Percentiles rank a stretch among this genome's conserved stretches.
phyloP scores from a whole-genome alignment of 495 filamentous ascomycete genomes.

The Penicillium desertorum region DNA sequence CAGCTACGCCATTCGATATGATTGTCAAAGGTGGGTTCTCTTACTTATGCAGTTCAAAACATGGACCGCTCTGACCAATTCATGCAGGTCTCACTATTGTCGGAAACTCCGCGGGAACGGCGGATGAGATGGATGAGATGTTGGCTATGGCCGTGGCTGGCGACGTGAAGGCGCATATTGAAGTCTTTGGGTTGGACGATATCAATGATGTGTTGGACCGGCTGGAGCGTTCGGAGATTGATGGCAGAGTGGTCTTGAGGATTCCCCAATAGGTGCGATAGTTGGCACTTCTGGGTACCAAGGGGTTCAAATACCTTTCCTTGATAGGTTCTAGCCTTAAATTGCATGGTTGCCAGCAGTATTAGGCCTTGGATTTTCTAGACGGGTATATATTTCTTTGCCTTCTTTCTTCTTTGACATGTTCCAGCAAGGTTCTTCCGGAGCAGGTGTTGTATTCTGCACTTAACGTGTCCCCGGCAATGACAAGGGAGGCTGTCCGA shows the following conservation, averaged over 20 bases:
- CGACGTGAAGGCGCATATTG: constrained; percentile 40
- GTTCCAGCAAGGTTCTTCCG: too few species aligned
- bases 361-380: too few species aligned
- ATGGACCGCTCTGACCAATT: not conserved
- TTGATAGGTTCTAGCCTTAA: too few species aligned
- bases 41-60: not conserved
- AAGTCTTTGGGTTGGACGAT: constrained; percentile 40
- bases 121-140: constrained; percentile 42
- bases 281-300: not conserved
- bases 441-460: too few species aligned
- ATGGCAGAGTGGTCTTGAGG: constrained; percentile 42
- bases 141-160: constrained; percentile 42
- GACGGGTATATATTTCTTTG: too few species aligned
- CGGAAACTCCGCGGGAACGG: constrained; percentile 43
- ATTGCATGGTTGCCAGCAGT: too few species aligned
- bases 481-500: too few species aligned
- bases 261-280: constrained; percentile 32
- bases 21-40: constrained; percentile 36
- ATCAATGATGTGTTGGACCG: constrained; percentile 45
- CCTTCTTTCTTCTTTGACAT: too few species aligned
- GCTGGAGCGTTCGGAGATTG: constrained; percentile 43
- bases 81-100: constrained; percentile 41
- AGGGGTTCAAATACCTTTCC: too few species aligned
- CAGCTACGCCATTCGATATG: constrained; percentile 47
- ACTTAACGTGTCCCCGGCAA: too few species aligned